Conservation (phyloP, 1,139 yeast genomes). For the Pneumocystis jirovecii region DNA sequence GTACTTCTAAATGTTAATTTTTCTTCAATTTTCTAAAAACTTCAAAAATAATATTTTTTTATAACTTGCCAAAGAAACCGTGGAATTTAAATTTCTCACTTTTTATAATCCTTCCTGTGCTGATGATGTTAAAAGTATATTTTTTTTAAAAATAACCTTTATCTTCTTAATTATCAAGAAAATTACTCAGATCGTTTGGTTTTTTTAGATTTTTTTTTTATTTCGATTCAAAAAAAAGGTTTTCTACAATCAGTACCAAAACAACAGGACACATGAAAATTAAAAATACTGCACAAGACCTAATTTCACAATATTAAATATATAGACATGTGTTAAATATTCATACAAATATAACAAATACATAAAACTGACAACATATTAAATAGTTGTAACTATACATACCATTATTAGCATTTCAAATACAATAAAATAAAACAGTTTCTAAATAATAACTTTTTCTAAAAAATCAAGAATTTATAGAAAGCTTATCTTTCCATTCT, state of each 20-base stretch:
- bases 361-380: not conserved
- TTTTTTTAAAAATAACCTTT: not conserved
- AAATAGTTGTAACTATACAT: not conserved
- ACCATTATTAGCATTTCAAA: not conserved
- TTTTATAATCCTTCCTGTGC: not conserved
- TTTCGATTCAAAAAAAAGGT: not conserved
- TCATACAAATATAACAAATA: not conserved
- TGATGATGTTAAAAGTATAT: not conserved
- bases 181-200: not conserved
- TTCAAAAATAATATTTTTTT: not conserved
- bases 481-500: slow-evolving; percentile 2
- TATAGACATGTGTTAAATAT: not conserved
- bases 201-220: not conserved
- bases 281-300: not conserved
- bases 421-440: not conserved
- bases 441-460: not conserved
- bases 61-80: not conserved
- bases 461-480: not conserved
- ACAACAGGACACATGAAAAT: not conserved
- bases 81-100: not conserved
- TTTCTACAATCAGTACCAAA: not conserved
- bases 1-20: not conserved
- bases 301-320: not conserved
- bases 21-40: not conserved
- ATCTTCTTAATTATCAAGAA: not conserved